Conservation (phyloP, 2,329 filamentous ascomycete genomes). For the Gnomoniopsis smithogilvyi region DNA sequence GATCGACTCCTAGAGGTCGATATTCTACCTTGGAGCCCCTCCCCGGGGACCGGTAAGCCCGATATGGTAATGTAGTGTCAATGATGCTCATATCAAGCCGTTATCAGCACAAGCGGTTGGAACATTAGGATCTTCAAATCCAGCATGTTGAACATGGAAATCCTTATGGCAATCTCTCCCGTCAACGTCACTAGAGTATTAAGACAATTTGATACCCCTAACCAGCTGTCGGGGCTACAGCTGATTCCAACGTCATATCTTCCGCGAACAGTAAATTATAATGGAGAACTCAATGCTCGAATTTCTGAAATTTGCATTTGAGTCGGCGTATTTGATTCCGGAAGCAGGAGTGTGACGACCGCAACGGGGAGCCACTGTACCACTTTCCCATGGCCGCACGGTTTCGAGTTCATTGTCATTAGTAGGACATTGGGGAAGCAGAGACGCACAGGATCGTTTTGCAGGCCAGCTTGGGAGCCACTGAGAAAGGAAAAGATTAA, state of each 20-base stretch:
- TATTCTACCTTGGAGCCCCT: background rate
- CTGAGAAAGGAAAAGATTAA: background rate
- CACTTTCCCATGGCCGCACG: background rate
- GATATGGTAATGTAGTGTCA: too few relatives aligned
- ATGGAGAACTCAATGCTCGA: background rate
- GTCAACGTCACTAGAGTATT: constrained; percentile 14
- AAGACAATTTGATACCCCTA: background rate
- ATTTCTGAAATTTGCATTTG: background rate
- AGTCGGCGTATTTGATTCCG: background rate
- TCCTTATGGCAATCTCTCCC: constrained; percentile 11
- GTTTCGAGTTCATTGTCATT: constrained; percentile 4
- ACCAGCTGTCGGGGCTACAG: background rate
- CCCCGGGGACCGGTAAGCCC: background rate
- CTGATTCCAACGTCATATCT: constrained; percentile 6
- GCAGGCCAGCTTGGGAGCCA: constrained; percentile 9
- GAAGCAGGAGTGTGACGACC: background rate
- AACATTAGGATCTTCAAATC: constrained; percentile 16
- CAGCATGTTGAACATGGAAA: constrained; percentile 4
- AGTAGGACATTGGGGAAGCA: constrained; percentile 1
- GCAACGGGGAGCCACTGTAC: constrained; percentile 1
- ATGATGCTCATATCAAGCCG: too few relatives aligned
- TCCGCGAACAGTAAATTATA: background rate
- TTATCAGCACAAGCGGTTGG: background rate
- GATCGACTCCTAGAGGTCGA: background rate
- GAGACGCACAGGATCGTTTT: constrained; percentile 7